These are phyloP conservation scores for Psilocybe sp. DNA, from an alignment of 768 basidiomycete genomes.

Conservation along the genomic window DNA sequence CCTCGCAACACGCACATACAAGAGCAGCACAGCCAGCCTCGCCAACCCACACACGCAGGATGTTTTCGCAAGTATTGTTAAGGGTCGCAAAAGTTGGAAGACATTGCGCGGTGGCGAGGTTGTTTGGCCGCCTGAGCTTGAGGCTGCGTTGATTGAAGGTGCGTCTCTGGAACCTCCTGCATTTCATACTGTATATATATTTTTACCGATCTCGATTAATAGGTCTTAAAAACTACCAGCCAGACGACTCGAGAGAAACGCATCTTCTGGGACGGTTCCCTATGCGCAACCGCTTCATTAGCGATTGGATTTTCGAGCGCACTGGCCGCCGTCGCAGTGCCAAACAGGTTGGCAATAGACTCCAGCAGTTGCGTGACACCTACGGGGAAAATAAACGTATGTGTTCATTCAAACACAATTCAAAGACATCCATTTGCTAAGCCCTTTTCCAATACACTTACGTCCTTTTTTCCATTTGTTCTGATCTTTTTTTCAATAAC, in stretches of 20 bases:
- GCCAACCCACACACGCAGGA: constrained; percentile 43
- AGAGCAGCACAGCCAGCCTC: constrained; percentile 25
- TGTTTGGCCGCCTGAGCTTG: constrained; percentile 79
- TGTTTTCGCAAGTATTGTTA: constrained; percentile 65
- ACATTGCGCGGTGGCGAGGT: constrained; percentile 69
- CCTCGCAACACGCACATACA: constrained; percentile 18
- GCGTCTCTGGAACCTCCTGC: constrained; percentile 8
- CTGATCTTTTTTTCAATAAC: too few relatives aligned
- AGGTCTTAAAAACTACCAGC: constrained; percentile 73
- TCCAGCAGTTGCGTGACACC: constrained; percentile 76
- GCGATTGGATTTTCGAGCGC: constrained; percentile 67
- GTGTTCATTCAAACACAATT: background rate
- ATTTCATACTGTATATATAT: background rate
- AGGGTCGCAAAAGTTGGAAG: constrained; percentile 74
- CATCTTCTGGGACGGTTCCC: constrained; percentile 73
- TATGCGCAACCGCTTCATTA: constrained; percentile 77
- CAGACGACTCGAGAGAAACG: constrained; percentile 71
- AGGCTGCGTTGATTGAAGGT: constrained; percentile 78
- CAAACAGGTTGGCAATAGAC: constrained; percentile 78
- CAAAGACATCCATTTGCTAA: background rate
- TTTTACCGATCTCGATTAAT: constrained; percentile 7
- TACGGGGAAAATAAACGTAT: constrained; percentile 68
- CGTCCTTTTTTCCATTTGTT: background rate
- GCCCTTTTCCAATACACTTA: background rate
- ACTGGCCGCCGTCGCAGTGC: constrained; percentile 72